These are phyloP conservation scores for Wickerhamiella qilinensis DNA, from an alignment of 805 yeast species.

Conservation along the genomic window DNA sequence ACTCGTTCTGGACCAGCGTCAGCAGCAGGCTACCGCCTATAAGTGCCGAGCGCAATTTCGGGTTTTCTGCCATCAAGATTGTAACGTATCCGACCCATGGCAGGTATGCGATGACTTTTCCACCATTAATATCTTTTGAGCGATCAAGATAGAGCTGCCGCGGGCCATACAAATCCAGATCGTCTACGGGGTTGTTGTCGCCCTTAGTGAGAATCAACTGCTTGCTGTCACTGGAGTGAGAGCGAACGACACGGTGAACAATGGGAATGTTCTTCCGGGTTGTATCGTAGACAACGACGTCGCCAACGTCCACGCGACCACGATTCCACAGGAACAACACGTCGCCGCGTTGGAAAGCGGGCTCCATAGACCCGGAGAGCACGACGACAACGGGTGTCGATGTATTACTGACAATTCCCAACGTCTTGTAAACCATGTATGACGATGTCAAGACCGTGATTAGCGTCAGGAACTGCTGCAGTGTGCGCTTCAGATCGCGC, in stretches of 20 bases:
- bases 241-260: conserved; percentile 85
- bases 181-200: conserved; percentile 88
- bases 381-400: conserved; percentile 94
- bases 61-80: conserved; percentile 76
- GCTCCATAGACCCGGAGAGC: conserved; percentile 97
- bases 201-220: conserved; percentile 85
- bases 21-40: conserved; percentile 60
- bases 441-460: conserved; percentile 77
- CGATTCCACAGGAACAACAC: conserved; percentile 84
- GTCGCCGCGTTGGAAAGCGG: conserved; percentile 97
- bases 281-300: conserved; percentile 82
- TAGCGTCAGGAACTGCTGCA: conserved; percentile 48
- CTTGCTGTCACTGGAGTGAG: conserved; percentile 38
- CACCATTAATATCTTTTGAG: conserved; percentile 65
- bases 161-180: conserved; percentile 66
- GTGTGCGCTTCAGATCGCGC: conserved; percentile 12
- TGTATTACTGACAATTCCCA: conserved; percentile 61
- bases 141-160: conserved; percentile 64
- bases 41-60: conserved; percentile 62
- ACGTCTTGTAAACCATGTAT: conserved; percentile 78
- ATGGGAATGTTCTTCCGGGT: conserved; percentile 76
- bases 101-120: conserved; percentile 70
- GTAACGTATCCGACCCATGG: conserved; percentile 87
- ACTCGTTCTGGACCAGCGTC: conserved; percentile 46
- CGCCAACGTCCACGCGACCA: conserved; percentile 63